Evolutionary conservation across 352 stramenopile species (phyloP), one percentile per base, ranked within the genome.

Genomic region (Bremia lactucae): DNA sequence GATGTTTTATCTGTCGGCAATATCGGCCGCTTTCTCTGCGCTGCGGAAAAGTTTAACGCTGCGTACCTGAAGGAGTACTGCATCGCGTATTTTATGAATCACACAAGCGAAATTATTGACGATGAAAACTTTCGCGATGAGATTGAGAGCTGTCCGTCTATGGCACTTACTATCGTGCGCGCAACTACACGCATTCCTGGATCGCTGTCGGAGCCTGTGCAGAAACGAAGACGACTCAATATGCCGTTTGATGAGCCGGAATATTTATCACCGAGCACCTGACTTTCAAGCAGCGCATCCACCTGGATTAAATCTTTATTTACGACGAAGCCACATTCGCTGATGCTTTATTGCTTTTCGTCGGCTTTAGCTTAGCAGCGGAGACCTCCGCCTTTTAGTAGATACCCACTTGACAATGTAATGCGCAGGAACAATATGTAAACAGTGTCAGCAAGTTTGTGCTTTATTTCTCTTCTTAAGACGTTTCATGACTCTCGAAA

Each of bases 1-100:
- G 71, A 86, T 18, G 59, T 87, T 31, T 46, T 92, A 25, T 77
- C 66, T 31, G 63, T 86, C 42, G 74, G 62, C 46, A 87, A 88
- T 36, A 52, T 88, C 36, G 73, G 72, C n/a, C 68, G 71, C 20
- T 86, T 92, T 22, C 54, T 92, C 34, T 83, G 61, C 49, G 80
- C 80, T 22, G 77, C 80, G 14, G 76, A 88, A 46, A 86, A 85
- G 37, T 88, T 83, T 62, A 85, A 87, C 41, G 80, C 80, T n/a
- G 54, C 59, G 43, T 90, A 74, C 49, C 46, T 92, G 47, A 87
- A 88, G 46, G 80, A 92, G 28, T 80, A 70, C 49, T 92, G 80
- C 46, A 51, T 92, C 29, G 73, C 59, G 33, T 88, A 77, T 46
- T 87, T 90, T 46, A 69, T 84, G 33, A 58, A 78, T 11, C 72